Evolutionary conservation across 2,329 filamentous ascomycete genomes (phyloP).

Genomic region (Alternaria metachromatica): DNA sequence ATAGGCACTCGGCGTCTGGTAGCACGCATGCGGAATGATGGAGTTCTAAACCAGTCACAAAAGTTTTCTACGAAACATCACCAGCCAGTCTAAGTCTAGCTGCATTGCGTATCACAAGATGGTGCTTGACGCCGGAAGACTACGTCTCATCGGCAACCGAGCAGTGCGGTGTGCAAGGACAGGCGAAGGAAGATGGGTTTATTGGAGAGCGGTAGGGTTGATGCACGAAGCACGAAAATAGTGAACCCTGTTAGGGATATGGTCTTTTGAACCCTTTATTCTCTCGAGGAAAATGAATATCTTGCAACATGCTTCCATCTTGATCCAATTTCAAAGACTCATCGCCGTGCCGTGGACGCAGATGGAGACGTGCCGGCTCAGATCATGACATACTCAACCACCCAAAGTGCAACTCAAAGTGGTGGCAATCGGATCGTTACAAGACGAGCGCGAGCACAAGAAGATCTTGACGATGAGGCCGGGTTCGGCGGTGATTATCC

Average conservation of each 20-base stretch:
- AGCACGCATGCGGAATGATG: background rate
- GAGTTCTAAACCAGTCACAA: background rate
- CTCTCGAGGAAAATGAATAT: background rate
- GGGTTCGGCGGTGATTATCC: background rate
- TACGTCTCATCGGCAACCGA: background rate
- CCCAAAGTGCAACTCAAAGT: too few relatives aligned
- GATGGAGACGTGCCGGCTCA: too few relatives aligned
- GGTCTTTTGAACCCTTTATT: background rate
- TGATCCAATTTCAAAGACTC: background rate
- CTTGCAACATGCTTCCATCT: background rate
- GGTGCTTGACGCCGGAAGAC: background rate
- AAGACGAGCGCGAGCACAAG: too few relatives aligned
- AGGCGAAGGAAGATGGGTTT: background rate
- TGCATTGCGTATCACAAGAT: background rate
- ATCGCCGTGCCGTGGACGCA: too few relatives aligned
- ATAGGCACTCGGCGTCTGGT: background rate
- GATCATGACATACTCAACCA: too few relatives aligned
- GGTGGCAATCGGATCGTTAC: too few relatives aligned
- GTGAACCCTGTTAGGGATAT: background rate
- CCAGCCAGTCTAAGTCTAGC: background rate
- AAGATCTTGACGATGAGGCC: background rate
- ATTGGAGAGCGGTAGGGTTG: background rate
- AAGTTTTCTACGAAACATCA: background rate
- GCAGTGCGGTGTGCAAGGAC: background rate
- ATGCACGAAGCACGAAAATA: background rate